These are phyloP conservation scores for Parmelia sp. DNA, from an alignment of 495 filamentous ascomycete species.

Conservation along the genomic window DNA sequence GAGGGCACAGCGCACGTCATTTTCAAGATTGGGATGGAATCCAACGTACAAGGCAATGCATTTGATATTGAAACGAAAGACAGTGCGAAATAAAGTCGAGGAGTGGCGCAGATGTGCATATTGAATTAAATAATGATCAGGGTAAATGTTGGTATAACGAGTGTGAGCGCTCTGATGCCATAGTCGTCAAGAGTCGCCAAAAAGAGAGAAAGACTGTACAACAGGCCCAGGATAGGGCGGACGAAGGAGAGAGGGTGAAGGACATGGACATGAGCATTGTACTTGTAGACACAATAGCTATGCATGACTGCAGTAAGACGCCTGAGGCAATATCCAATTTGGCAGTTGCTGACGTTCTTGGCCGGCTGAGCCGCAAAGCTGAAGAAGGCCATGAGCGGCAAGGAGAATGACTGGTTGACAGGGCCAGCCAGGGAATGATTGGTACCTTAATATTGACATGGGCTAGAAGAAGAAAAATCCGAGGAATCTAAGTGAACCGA, in stretches of 20 bases:
- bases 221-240: too few species aligned
- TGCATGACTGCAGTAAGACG: not conserved
- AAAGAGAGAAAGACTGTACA: not conserved
- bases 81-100: not conserved
- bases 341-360: not conserved
- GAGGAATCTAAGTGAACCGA: too few species aligned
- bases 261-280: not conserved
- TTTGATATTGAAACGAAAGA: not conserved
- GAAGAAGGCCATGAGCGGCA: not conserved
- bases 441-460: too few species aligned
- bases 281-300: too few species aligned
- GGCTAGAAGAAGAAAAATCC: too few species aligned
- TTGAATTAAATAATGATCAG: not conserved
- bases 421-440: not conserved
- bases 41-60: slow-evolving; percentile 1
- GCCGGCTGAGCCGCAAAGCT: slow-evolving; percentile 1
- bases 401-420: not conserved
- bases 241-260: not conserved
- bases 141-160: not conserved
- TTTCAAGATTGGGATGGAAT: not conserved
- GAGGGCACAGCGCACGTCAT: not conserved
- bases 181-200: not conserved
- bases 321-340: not conserved
- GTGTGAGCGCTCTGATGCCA: not conserved
- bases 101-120: not conserved